These are phyloP conservation scores for Leishmania major DNA, from an alignment of 208 protist species.

Conservation along the genomic window DNA sequence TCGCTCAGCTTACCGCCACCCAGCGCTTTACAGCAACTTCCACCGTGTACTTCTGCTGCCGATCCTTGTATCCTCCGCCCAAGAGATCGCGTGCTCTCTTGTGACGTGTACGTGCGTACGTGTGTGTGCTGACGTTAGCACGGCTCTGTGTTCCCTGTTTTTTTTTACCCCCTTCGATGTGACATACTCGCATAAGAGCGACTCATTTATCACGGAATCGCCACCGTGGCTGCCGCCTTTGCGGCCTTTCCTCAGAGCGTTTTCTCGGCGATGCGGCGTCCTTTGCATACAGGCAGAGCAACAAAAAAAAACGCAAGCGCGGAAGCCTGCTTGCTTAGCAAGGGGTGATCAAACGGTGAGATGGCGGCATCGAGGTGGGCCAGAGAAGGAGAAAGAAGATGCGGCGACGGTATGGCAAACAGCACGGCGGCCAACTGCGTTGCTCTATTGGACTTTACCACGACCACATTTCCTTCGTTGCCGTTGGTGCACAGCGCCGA, in stretches of 20 bases:
- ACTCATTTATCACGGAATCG: neutral
- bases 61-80: neutral
- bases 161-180: conserved; percentile 5
- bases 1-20: neutral
- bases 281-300: neutral
- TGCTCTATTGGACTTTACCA: neutral
- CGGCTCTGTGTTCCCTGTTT: neutral
- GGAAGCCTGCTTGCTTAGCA: neutral
- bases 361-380: neutral
- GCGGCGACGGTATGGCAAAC: neutral
- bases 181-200: neutral
- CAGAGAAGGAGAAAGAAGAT: neutral
- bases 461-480: neutral
- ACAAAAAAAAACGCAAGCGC: neutral
- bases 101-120: neutral
- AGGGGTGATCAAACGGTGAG: neutral
- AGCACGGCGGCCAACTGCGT: neutral
- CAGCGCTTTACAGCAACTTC: neutral
- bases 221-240: neutral
- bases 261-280: neutral
- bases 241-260: neutral
- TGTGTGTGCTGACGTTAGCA: neutral
- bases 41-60: neutral
- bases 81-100: neutral
- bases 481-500: neutral